Evolutionary conservation across 139 green algal genomes (phyloP).

Genomic region (Closterium sp.): DNA sequence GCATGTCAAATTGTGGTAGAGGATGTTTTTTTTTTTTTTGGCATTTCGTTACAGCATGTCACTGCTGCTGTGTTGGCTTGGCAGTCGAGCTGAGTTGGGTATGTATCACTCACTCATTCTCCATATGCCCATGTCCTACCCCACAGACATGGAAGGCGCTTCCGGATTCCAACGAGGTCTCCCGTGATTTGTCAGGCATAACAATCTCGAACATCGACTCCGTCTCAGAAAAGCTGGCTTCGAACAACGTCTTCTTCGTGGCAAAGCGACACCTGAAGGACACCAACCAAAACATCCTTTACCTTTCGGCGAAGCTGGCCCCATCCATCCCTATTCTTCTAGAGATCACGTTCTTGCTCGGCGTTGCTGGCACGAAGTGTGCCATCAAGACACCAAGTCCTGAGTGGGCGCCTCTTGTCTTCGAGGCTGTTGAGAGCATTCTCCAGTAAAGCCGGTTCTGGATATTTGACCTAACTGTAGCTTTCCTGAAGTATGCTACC

Average conservation of each 20-base stretch:
- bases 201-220: constrained; percentile 21
- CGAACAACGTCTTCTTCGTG: constrained; percentile 52
- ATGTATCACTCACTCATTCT: background rate
- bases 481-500: background rate
- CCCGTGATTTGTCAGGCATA: constrained; percentile 15
- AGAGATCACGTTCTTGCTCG: constrained; percentile 34
- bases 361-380: constrained; percentile 7
- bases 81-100: background rate
- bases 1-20: background rate
- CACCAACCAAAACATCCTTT: constrained; percentile 51
- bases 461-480: background rate
- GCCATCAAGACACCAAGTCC: constrained; percentile 39
- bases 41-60: no score
- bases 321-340: constrained; percentile 36
- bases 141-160: constrained; percentile 48
- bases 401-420: constrained; percentile 42
- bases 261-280: constrained; percentile 42
- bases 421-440: constrained; percentile 33
- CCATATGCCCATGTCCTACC: background rate
- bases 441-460: background rate
- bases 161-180: constrained; percentile 46
- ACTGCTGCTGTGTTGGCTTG: background rate
- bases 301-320: constrained; percentile 38
- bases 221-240: constrained; percentile 15
- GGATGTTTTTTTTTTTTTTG: no score